A percentile compares a stretch with the other conserved stretches of the same genome.
phyloP scores from a whole-genome alignment of 1,139 yeast species.

The Candida dubliniensis region DNA sequence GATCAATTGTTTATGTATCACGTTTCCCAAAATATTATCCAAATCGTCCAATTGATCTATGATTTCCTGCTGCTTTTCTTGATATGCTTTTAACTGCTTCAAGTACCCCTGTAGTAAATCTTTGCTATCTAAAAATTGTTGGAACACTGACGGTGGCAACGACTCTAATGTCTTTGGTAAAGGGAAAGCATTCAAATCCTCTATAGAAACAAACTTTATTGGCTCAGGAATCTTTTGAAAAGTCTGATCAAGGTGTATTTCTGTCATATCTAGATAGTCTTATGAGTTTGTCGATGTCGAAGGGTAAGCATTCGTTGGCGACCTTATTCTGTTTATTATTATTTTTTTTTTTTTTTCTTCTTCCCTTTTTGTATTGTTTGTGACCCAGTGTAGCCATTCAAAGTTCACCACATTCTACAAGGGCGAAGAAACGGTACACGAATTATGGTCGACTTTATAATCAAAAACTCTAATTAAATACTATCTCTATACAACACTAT shows the following conservation, averaged over 20 bases:
- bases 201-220: constrained; percentile 5
- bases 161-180: constrained; percentile 28
- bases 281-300: not conserved
- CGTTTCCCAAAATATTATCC: constrained; percentile 20
- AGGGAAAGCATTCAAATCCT: constrained; percentile 26
- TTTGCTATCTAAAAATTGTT: constrained; percentile 29
- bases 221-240: constrained; percentile 4
- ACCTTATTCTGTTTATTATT: not conserved
- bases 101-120: constrained; percentile 35
- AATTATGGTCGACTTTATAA: not conserved
- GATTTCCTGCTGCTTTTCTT: constrained; percentile 19
- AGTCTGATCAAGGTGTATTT: constrained; percentile 3
- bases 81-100: constrained; percentile 25
- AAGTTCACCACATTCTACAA: not conserved
- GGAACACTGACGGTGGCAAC: constrained; percentile 29
- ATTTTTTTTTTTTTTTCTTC: not conserved
- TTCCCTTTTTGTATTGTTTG: not conserved
- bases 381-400: too few relatives aligned
- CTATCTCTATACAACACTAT: constrained; percentile 6
- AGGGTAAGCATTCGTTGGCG: not conserved
- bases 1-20: constrained; percentile 19
- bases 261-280: constrained; percentile 1
- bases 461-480: too few relatives aligned
- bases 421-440: not conserved
- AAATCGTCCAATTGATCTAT: constrained; percentile 20